These are phyloP conservation scores for Kodamaea restingae DNA, from an alignment of 805 yeast species.

Conservation along the genomic window DNA sequence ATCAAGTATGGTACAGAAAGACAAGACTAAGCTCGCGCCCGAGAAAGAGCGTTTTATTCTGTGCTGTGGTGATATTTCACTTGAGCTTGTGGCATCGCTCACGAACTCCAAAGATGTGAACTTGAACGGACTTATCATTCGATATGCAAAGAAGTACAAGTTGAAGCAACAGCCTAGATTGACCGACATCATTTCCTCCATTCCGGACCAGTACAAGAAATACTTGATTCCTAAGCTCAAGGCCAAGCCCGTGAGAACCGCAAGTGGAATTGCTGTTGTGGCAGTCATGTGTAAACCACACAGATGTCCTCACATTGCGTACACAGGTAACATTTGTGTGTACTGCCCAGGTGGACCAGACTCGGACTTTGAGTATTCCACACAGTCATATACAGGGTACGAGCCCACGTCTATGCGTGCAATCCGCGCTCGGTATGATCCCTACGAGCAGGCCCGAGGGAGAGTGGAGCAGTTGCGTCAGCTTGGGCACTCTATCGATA, in stretches of 20 bases:
- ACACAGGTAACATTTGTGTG: conserved; percentile 97
- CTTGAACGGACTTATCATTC: conserved; percentile 81
- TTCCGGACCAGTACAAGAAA: conserved; percentile 93
- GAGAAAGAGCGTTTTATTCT: conserved; percentile 90
- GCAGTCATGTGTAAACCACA: conserved; percentile 99
- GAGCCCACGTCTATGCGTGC: conserved; percentile 99
- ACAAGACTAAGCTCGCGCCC: conserved; percentile 57
- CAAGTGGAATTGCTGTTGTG: conserved; percentile 97
- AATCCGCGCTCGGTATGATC: conserved; percentile 96
- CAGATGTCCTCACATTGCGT: conserved; percentile 98
- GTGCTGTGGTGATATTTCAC: conserved; percentile 88
- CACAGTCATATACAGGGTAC: conserved; percentile 97
- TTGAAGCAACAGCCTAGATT: conserved; percentile 88
- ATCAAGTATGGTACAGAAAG: conserved; percentile 11
- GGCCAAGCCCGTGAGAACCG: conserved; percentile 99
- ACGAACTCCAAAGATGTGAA: conserved; percentile 76
- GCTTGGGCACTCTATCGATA: conserved; percentile 93
- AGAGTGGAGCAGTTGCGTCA: conserved; percentile 93
- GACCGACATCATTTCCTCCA: conserved; percentile 90
- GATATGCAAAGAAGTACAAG: conserved; percentile 85
- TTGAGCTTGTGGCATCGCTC: conserved; percentile 76
- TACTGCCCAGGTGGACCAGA: conserved; percentile 99
- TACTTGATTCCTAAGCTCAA: conserved; percentile 87
- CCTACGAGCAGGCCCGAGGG: conserved; percentile 97
- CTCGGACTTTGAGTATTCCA: conserved; percentile 94